A percentile compares a stretch with the other conserved stretches of the same genome.
phyloP scores from a whole-genome alignment of 2,329 filamentous ascomycete genomes.

The Colletotrichum magnum region DNA sequence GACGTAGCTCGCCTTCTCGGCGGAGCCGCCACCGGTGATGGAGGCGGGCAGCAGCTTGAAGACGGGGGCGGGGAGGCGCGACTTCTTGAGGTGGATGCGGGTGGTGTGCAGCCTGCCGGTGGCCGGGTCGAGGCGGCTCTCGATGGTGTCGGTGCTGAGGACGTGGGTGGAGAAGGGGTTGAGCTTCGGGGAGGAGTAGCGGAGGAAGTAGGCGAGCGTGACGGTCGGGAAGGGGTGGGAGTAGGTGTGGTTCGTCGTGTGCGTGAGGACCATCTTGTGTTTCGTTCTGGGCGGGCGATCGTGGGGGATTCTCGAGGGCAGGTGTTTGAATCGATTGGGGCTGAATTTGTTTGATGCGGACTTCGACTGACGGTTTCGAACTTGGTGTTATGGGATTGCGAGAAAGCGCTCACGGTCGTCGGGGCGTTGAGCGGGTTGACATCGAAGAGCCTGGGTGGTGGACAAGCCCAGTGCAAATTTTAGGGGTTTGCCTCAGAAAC shows the following conservation, averaged over 20 bases:
- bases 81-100: constrained; percentile 86
- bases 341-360: background rate
- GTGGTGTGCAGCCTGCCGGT: constrained; percentile 84
- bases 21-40: constrained; percentile 72
- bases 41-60: constrained; percentile 82
- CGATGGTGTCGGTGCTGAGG: constrained; percentile 86
- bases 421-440: constrained; percentile 25
- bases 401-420: constrained; percentile 34
- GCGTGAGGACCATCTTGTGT: constrained; percentile 72
- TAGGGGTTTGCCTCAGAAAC: constrained; percentile 1
- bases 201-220: constrained; percentile 89
- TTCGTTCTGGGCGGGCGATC: background rate
- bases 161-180: constrained; percentile 89
- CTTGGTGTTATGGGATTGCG: constrained; percentile 9
- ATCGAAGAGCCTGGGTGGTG: constrained; percentile 24
- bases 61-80: constrained; percentile 80
- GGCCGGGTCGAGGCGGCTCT: constrained; percentile 78
- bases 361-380: background rate
- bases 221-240: constrained; percentile 87
- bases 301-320: background rate
- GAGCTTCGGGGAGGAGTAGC: constrained; percentile 78
- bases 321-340: background rate
- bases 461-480: constrained; percentile 11
- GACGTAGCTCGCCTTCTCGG: constrained; percentile 82
- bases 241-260: constrained; percentile 79